Percentiles rank a stretch among this genome's conserved stretches.
These are phyloP conservation scores for Xylaria sp. DNA, from an alignment of 2,329 filamentous ascomycete species.

Conservation along the genomic window DNA sequence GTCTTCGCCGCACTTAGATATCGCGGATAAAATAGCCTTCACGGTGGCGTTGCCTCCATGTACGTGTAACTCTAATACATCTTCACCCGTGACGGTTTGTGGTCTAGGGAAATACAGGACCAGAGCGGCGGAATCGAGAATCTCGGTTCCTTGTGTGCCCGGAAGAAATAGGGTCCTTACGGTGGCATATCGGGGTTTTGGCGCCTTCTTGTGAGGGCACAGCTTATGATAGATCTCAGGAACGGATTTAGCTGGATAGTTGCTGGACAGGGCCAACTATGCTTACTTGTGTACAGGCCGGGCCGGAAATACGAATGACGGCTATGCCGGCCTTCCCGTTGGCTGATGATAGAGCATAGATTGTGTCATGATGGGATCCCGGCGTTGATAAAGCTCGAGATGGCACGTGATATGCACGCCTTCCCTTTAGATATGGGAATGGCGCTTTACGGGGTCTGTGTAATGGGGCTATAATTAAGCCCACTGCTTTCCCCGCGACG, in stretches of 20 bases:
- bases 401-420: constrained; percentile 22
- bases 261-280: constrained; percentile 14
- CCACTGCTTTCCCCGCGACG: constrained; percentile 17
- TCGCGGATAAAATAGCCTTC: constrained; percentile 83
- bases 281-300: constrained; percentile 66
- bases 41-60: constrained; percentile 92
- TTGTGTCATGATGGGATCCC: constrained; percentile 67
- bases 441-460: constrained; percentile 6
- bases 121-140: constrained; percentile 82
- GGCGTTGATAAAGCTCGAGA: constrained; percentile 18
- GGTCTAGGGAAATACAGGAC: constrained; percentile 86
- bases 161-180: constrained; percentile 79
- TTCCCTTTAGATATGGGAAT: constrained; percentile 17
- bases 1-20: constrained; percentile 63
- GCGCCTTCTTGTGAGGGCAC: constrained; percentile 59
- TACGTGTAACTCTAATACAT: constrained; percentile 92
- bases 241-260: constrained; percentile 37
- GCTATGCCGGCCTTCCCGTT: constrained; percentile 89
- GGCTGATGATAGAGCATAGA: constrained; percentile 92
- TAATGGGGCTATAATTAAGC: constrained; percentile 13
- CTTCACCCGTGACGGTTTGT: constrained; percentile 88
- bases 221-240: constrained; percentile 62
- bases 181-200: constrained; percentile 69
- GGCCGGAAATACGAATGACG: constrained; percentile 86
- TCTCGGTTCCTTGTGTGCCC: constrained; percentile 54